These are phyloP conservation scores for Diplodia scrobiculata DNA, from an alignment of 2,329 filamentous ascomycete genomes.

Conservation along the genomic window DNA sequence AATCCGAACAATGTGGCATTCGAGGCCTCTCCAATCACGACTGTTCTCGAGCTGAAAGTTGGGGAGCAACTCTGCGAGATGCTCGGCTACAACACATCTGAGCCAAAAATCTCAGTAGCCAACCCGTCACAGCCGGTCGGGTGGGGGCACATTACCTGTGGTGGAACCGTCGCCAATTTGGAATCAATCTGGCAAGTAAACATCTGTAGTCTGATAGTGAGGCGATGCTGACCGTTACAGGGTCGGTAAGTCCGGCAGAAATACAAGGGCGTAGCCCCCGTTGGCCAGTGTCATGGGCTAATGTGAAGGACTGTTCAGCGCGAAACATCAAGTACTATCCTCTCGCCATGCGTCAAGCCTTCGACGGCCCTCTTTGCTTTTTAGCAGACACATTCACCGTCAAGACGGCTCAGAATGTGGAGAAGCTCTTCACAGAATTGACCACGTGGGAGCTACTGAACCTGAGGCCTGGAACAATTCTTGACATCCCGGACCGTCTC, in stretches of 20 bases:
- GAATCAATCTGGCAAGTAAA: constrained; percentile 51
- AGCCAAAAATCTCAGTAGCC: constrained; percentile 31
- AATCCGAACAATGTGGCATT: constrained; percentile 55
- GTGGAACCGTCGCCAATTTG: constrained; percentile 53
- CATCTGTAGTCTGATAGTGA: background rate
- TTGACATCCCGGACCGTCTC: constrained; percentile 48
- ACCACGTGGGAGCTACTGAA: constrained; percentile 52
- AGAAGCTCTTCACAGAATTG: constrained; percentile 46
- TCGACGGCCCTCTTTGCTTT: constrained; percentile 38
- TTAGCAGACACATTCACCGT: constrained; percentile 39
- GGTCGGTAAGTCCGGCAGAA: background rate
- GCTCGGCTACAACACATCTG: constrained; percentile 48
- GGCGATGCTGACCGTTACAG: constrained; percentile 24
- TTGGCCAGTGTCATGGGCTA: background rate
- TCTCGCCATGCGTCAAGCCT: constrained; percentile 44
- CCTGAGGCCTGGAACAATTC: constrained; percentile 44
- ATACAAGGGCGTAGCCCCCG: too few species aligned
- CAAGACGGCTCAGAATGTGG: constrained; percentile 37
- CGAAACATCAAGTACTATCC: constrained; percentile 55
- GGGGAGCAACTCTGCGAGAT: constrained; percentile 52
- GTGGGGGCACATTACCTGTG: constrained; percentile 54
- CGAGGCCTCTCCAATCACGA: constrained; percentile 53
- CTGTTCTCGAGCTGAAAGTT: constrained; percentile 50
- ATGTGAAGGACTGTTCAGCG: constrained; percentile 35
- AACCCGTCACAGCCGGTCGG: constrained; percentile 34